Evolutionary conservation across 1,284 basidiomycete genomes (phyloP).

Genomic region (Boletus sp.): DNA sequence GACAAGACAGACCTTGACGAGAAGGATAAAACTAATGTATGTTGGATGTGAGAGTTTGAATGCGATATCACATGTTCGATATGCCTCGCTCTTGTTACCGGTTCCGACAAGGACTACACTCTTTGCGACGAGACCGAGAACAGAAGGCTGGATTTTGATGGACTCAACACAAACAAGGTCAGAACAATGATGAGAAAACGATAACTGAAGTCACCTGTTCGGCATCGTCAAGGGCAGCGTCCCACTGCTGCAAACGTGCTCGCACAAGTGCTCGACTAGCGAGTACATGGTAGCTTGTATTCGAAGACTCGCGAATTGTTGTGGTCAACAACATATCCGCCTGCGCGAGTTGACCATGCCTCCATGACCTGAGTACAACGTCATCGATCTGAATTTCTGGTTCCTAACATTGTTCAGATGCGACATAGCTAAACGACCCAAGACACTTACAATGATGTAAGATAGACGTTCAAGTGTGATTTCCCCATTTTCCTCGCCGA

Average conservation of each 20-base stretch:
- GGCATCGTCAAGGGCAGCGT: background rate
- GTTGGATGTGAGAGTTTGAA: background rate
- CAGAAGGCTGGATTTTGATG: background rate
- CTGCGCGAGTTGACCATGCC: background rate
- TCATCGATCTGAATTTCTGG: background rate
- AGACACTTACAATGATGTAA: background rate
- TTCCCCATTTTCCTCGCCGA: background rate
- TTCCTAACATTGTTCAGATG: background rate
- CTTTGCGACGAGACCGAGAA: conserved; percentile 1
- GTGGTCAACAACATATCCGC: background rate
- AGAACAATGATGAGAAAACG: too few relatives aligned
- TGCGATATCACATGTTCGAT: conserved; percentile 3
- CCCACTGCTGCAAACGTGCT: background rate
- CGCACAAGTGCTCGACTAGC: background rate
- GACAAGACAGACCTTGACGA: background rate
- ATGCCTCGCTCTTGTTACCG: background rate
- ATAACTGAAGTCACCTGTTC: too few relatives aligned
- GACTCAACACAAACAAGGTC: too few relatives aligned
- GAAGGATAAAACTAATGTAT: background rate
- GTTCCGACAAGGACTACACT: background rate
- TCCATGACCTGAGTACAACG: background rate
- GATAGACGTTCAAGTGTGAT: background rate
- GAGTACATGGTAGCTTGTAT: background rate
- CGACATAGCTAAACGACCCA: background rate
- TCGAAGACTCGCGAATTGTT: background rate